Evolutionary conservation across 2,329 filamentous ascomycete genomes (phyloP), one percentile per base, ranked within the genome.

Genomic region (Emmonsia crescens): DNA sequence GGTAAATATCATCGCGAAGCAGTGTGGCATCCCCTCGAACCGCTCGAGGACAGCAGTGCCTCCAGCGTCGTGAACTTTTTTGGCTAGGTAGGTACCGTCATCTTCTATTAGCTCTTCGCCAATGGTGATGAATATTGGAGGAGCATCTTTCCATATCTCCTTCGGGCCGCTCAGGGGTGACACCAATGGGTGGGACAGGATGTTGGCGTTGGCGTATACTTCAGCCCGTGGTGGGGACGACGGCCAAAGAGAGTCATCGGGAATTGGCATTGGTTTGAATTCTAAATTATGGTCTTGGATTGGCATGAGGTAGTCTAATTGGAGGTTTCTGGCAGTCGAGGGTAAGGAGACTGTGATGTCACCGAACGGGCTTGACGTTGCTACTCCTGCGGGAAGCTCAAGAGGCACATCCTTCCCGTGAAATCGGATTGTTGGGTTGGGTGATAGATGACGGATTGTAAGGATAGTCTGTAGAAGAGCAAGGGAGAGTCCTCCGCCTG

Each of bases 1-100:
- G 1, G 78, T 73, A 61, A 89, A 74, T 1, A 89, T 65, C 64
- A 85, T 68, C 0, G 81, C 83, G 69, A 90, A 78, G 57, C 76
- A 77, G 62, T 79, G 77, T 10, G 77, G 77, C 74, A 78, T 77
- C 10, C 76, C 77, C 62, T 79, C 77, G 57, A 75, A 78, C 55
- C 74, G 73, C 55, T 78, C 73, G 5, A 76, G 70, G 2, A 74
- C 64, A 10, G 77, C 71, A 0, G 72, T 64, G 3, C 68, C 73
- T 29, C 76, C 76, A 9, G 67, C 73, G 19, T 71, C 68, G 61
- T 76, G 70, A 36, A 78, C 68, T 33, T 73, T 75, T 24, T 76
- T 73, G 3, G 77, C 76, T 2, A 76, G 57, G 5, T 78, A 65
- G 0, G 76, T 65, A 10, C 66, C 71, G 61, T 78, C 77, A 57